Conservation (phyloP, 2,329 filamentous ascomycete genomes). For the Penicillium sp. region DNA sequence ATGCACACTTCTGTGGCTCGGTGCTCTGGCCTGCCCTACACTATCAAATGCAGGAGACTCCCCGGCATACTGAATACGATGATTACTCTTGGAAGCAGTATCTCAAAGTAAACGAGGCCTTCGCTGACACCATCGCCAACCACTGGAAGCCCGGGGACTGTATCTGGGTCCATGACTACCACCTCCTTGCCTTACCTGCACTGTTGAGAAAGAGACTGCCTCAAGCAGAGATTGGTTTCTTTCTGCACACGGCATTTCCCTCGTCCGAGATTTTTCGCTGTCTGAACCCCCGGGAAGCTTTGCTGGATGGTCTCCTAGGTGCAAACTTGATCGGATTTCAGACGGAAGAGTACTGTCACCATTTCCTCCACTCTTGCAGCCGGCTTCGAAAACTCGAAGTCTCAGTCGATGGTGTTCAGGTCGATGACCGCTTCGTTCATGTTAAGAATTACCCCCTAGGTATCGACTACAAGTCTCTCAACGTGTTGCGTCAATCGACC, state of each 20-base stretch:
- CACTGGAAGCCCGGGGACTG: slow-evolving; percentile 88
- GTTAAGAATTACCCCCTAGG: slow-evolving; percentile 78
- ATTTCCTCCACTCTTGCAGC: slow-evolving; percentile 92
- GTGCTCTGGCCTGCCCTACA: slow-evolving; percentile 96
- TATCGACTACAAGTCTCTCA: slow-evolving; percentile 71
- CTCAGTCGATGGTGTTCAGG: slow-evolving; percentile 73
- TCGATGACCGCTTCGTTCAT: slow-evolving; percentile 84
- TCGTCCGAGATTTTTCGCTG: slow-evolving; percentile 94
- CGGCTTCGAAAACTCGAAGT: slow-evolving; percentile 79
- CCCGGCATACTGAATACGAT: slow-evolving; percentile 93
- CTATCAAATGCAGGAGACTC: slow-evolving; percentile 93
- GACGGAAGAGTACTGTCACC: slow-evolving; percentile 82
- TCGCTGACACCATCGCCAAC: slow-evolving; percentile 79
- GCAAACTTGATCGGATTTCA: slow-evolving; percentile 90
- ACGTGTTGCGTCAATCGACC: slow-evolving; percentile 60
- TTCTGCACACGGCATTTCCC: slow-evolving; percentile 88
- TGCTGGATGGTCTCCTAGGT: slow-evolving; percentile 86
- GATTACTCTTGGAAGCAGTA: slow-evolving; percentile 96
- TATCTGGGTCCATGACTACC: slow-evolving; percentile 95
- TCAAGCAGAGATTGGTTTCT: slow-evolving; percentile 90
- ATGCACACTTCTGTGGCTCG: slow-evolving; percentile 91
- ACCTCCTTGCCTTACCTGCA: slow-evolving; percentile 75
- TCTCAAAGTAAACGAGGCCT: slow-evolving; percentile 82
- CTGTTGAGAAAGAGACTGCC: slow-evolving; percentile 79
- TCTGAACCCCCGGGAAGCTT: slow-evolving; percentile 71